Evolutionary conservation across 2,329 filamentous ascomycete genomes (phyloP), one percentile per base, ranked within the genome.

Genomic region (Onygenales sp.): DNA sequence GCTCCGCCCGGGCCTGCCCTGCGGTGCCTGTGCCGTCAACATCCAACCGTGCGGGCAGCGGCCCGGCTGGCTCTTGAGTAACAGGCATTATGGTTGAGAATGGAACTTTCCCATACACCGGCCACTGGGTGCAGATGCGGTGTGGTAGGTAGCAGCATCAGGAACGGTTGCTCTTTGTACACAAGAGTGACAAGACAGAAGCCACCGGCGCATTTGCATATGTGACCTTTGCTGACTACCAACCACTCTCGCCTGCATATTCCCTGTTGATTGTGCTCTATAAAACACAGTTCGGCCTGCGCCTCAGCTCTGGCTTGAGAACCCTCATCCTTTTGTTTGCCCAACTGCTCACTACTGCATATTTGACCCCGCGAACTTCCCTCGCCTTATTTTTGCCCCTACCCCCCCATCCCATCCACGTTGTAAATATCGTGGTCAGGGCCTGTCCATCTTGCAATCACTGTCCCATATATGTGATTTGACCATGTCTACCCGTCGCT

Each of bases 301-400:
- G 21, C 46, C 46, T 49, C 34, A 31, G 34, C 5, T 10, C 34
- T 49, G 47, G 33, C 42, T 51, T 17, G 31, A 53, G 37, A 44
- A 37, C n/a, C 36, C 36, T 21, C 7, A 36, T 21, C 11, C 33
- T 10, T 37, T 14, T 40, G 34, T 31, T 36, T 21, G 46, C 46
- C 49, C 39, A 4, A 8, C 49, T 10, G 36, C 49, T 11, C 1
- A 46, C 43, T 27, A 1, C 37, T 43, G 31, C 37, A 32, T 49
- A 32, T 27, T 40, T 40, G 27, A 9, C 9, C 37, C 10, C 39
- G 13, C 21, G 10, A 44, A 14, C 13, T 27, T 32, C 32, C 43
- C 43, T 6, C 32, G 11, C 14, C 33, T 79, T 64, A 77, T 80
- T 66, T 81, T 82, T 45, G 74, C 74, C 43, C 76, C 75, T 0